Base-by-base conservation (phyloP, 2,329 filamentous ascomycete species). In the Zalaria sp. region DNA sequence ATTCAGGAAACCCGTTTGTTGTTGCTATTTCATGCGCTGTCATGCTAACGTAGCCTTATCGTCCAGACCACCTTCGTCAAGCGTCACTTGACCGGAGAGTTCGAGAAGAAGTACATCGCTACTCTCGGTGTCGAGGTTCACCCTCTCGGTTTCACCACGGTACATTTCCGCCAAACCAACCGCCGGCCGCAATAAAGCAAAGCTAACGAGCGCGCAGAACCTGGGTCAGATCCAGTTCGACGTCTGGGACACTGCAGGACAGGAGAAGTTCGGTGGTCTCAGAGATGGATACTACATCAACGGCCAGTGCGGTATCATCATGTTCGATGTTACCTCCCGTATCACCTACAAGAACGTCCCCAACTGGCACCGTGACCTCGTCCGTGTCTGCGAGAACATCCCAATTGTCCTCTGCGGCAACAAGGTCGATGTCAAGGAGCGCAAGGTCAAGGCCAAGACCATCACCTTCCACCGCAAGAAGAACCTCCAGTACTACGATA, bases 401-500 rank as follows among this genome's bases (percentile, higher is more conserved):
- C 89, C 89, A 56, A 96, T 98, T 60, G 91, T 96, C 58, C 83
- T 98, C 52, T 87, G 81, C 67, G 89, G 89, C 62, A 98, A 98
- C 84, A 98, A 98, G 79, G 89, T 98, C 66, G 89, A 98, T 61
- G 91, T 98, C 52, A 98, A 98, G 83, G 91, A 98, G 79, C 86
- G 91, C 69, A 98, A 98, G 75, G 91, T 98, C 65, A 98, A 98
- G 81, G 91, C 91, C 63, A 98, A 98, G 85, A 93, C 89, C 64
- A 98, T 98, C 71, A 98, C 91, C 54, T 98, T 98, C 84, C 91
- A 98, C 79, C 86, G 91, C 72, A 98, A 98, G 85, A 98, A 98
- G 82, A 98, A 96, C 72, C 81, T 98, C 41, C 91, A 98, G 72
- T 98, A 96, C 79, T 98, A 98, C 77, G 91, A 96, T 58, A 96